Conservation (phyloP, 805 yeast genomes). For the Huiozyma sinensis region DNA sequence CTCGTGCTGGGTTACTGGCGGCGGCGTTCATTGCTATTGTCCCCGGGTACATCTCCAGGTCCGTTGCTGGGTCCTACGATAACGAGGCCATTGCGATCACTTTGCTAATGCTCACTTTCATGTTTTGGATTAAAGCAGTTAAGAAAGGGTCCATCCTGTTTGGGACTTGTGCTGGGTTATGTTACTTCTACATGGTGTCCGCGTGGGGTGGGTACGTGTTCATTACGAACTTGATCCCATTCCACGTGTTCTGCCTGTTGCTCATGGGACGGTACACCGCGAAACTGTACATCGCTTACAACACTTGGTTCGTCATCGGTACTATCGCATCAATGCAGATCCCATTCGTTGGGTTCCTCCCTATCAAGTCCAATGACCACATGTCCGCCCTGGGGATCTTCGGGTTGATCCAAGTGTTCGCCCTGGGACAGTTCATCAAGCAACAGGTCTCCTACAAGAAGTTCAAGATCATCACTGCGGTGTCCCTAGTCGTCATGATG, state of each 20-base stretch:
- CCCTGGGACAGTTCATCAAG: slow-evolving; percentile 73
- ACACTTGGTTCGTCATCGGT: slow-evolving; percentile 95
- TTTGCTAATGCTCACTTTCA: slow-evolving; percentile 87
- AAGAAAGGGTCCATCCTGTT: slow-evolving; percentile 82
- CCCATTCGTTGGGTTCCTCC: slow-evolving; percentile 96
- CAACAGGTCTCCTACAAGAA: slow-evolving; percentile 48
- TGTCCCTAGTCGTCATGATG: slow-evolving; percentile 47
- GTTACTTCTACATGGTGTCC: slow-evolving; percentile 95
- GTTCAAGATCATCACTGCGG: slow-evolving; percentile 57
- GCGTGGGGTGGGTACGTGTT: slow-evolving; percentile 99
- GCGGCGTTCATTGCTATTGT: slow-evolving; percentile 96
- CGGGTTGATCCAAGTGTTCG: slow-evolving; percentile 85
- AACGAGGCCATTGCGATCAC: slow-evolving; percentile 98
- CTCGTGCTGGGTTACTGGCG: slow-evolving; percentile 80
- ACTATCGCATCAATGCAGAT: slow-evolving; percentile 99
- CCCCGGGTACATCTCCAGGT: slow-evolving; percentile 95
- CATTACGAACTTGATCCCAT: slow-evolving; percentile 93
- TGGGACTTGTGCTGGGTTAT: slow-evolving; percentile 74
- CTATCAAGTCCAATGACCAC: slow-evolving; percentile 94
- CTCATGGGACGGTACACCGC: slow-evolving; percentile 90
- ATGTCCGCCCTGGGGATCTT: slow-evolving; percentile 97
- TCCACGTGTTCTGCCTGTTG: slow-evolving; percentile 82
- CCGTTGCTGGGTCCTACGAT: slow-evolving; percentile 98
- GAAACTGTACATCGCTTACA: slow-evolving; percentile 77
- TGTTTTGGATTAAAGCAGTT: slow-evolving; percentile 89